These are phyloP conservation scores for Pontederia crassipes DNA, from an alignment of 176 grass and related monocot species.

Conservation along the genomic window DNA sequence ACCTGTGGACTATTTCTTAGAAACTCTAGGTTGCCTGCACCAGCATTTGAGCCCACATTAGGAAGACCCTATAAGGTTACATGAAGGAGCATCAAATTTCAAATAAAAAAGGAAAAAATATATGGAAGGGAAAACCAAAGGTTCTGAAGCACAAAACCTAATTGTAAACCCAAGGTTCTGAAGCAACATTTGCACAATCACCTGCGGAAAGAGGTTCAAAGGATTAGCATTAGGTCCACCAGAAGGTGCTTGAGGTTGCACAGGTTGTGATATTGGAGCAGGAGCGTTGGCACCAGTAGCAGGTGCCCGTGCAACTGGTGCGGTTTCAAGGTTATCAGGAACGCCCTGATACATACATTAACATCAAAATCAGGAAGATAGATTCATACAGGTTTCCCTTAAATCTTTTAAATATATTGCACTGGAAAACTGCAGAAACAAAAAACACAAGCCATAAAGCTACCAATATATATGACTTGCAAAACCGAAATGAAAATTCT, in stretches of 20 bases:
- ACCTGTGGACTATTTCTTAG: constrained; percentile 68
- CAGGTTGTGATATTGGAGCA: constrained; percentile 30
- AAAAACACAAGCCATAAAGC: neutral
- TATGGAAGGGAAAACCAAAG: neutral
- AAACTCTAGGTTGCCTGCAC: constrained; percentile 62
- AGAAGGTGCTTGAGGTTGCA: constrained; percentile 44
- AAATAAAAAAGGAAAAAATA: constrained; percentile 6
- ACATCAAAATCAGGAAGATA: neutral
- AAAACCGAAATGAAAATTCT: too few relatives aligned
- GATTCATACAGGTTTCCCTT: neutral
- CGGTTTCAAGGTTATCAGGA: constrained; percentile 49
- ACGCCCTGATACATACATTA: constrained; percentile 43
- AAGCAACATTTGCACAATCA: constrained; percentile 8
- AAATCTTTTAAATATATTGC: neutral
- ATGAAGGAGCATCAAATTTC: neutral
- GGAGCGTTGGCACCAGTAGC: constrained; percentile 32
- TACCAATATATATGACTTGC: neutral
- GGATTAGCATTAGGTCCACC: constrained; percentile 74
- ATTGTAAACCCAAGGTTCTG: neutral
- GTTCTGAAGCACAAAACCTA: neutral
- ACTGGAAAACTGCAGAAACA: constrained; percentile 3
- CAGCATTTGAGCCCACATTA: constrained; percentile 53
- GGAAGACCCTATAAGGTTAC: constrained; percentile 47
- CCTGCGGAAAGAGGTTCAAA: constrained; percentile 85
- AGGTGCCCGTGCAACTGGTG: constrained; percentile 36